Percentiles rank a stretch among this genome's conserved stretches.
Conservation (phyloP, 1,284 basidiomycete genomes). For the Anthracocystis walkeri region DNA sequence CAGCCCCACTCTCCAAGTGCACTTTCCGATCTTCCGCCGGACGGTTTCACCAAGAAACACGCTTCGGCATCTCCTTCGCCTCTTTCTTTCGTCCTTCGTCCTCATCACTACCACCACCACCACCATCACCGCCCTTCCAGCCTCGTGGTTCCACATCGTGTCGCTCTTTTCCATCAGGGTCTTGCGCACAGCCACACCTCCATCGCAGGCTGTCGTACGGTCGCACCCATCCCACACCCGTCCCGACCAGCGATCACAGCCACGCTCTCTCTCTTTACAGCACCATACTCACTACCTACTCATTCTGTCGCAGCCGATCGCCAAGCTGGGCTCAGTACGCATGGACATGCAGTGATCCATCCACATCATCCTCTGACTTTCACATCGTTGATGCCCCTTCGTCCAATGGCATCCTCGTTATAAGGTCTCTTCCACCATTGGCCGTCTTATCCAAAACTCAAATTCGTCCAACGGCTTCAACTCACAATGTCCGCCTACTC, state of each 20-base stretch:
- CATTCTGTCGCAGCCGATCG: background rate
- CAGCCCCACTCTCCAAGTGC: too few species aligned
- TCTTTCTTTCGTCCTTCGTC: background rate
- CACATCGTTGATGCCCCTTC: background rate
- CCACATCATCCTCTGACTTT: background rate
- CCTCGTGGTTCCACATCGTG: too few species aligned
- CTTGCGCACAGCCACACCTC: background rate
- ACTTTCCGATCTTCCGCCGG: slow-evolving; percentile 3
- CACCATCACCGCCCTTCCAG: background rate
- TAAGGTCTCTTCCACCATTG: background rate
- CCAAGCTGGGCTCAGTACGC: slow-evolving; percentile 7
- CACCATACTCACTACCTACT: background rate
- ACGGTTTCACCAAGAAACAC: background rate
- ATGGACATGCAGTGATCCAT: slow-evolving; percentile 9
- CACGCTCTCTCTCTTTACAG: background rate
- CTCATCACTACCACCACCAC: background rate
- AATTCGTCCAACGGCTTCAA: background rate
- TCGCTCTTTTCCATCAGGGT: background rate
- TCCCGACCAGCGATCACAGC: too few species aligned
- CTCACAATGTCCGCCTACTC: slow-evolving; percentile 30
- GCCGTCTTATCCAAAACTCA: too few species aligned
- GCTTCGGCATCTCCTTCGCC: background rate
- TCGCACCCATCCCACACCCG: background rate
- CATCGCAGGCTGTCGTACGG: background rate
- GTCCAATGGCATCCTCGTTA: background rate